Evolutionary conservation across 176 grass and related monocot species (phyloP).

Genomic region (Triticum turgidum): DNA sequence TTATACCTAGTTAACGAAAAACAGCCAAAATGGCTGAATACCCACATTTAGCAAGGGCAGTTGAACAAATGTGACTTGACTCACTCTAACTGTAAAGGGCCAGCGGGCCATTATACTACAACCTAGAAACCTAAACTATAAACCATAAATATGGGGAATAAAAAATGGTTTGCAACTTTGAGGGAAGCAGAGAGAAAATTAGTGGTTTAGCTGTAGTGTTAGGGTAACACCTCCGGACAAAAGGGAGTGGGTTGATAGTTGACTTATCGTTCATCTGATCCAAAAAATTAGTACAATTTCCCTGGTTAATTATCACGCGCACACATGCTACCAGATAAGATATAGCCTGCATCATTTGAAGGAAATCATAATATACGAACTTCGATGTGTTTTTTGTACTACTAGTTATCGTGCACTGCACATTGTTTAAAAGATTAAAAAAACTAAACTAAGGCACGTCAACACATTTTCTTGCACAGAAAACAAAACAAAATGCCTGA

Average conservation of each 20-base stretch:
- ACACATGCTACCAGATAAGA: neutral
- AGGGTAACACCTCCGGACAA: neutral
- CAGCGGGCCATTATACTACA: neutral
- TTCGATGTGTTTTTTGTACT: neutral
- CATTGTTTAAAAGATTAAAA: conserved; percentile 1
- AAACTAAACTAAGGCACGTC: neutral
- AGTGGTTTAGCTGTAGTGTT: neutral
- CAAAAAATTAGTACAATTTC: neutral
- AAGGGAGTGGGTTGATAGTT: neutral
- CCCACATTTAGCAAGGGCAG: neutral
- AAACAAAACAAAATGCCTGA: neutral
- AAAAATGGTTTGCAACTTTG: neutral
- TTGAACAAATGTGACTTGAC: neutral
- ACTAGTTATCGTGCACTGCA: neutral
- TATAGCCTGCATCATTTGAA: neutral
- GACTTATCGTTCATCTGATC: neutral
- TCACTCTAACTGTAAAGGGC: neutral
- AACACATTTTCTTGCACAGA: neutral
- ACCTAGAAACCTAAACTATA: neutral
- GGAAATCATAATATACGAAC: neutral
- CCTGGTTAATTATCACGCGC: neutral
- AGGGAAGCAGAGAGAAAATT: neutral
- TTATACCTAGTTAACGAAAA: neutral
- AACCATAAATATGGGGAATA: neutral
- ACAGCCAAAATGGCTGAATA: conserved; percentile 11